Conservation (phyloP, 257 asterid genomes). For the Nicotiana attenuata region DNA sequence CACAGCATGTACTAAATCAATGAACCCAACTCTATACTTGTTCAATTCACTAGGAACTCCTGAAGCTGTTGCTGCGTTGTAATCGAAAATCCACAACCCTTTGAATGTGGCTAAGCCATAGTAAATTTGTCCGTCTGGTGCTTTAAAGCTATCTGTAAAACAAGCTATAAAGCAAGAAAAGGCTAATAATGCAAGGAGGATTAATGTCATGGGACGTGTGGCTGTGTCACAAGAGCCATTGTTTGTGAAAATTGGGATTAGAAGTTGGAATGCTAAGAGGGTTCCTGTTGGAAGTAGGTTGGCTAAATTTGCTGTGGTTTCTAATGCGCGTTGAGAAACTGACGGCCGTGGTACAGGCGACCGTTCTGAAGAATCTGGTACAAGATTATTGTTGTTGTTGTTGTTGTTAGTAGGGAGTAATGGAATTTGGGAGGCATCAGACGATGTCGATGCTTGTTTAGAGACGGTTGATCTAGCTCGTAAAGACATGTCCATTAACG, state of each 20-base stretch:
- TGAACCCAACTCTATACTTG: conserved; percentile 36
- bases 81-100: conserved; percentile 63
- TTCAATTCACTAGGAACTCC: conserved; percentile 35
- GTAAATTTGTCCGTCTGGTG: conserved; percentile 38
- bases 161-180: conserved; percentile 59
- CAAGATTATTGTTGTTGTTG: neutral
- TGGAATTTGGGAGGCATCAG: neutral
- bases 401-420: neutral
- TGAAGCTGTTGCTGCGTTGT: conserved; percentile 17
- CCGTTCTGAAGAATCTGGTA: neutral
- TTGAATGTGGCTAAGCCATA: conserved; percentile 50
- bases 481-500: neutral
- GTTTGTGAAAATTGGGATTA: conserved; percentile 58
- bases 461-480: conserved; percentile 3
- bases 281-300: conserved; percentile 82
- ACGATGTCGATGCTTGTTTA: neutral
- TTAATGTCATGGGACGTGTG: conserved; percentile 28
- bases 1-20: conserved; percentile 55
- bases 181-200: conserved; percentile 39
- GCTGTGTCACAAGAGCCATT: conserved; percentile 48
- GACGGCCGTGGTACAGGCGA: conserved; percentile 15
- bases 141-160: conserved; percentile 57
- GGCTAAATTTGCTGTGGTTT: conserved; percentile 59
- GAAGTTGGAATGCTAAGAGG: conserved; percentile 64
- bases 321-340: conserved; percentile 31